Conservation (phyloP, 148 eudicot species). For the Diospyros kaki region DNA sequence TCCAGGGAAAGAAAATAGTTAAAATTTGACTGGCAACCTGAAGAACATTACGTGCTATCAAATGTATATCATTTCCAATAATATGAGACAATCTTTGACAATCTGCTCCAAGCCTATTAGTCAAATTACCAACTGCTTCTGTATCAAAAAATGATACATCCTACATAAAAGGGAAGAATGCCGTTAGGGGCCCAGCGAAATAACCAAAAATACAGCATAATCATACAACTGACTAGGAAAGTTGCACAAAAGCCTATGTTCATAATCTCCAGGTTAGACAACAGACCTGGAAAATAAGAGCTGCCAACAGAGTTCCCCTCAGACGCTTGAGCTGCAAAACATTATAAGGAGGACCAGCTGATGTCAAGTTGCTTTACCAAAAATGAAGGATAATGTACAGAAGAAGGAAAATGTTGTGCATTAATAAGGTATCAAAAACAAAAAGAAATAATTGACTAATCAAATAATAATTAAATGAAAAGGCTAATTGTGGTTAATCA, state of each 20-base stretch:
- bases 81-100: constrained; percentile 50
- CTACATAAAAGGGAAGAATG: constrained; percentile 28
- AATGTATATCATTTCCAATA: constrained; percentile 43
- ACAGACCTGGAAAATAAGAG: constrained; percentile 47
- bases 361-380: neutral
- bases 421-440: neutral
- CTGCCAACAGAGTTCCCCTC: constrained; percentile 38
- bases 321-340: constrained; percentile 42
- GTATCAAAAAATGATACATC: constrained; percentile 49
- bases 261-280: neutral
- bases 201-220: neutral
- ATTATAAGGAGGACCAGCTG: constrained; percentile 6
- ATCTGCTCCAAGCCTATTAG: constrained; percentile 55
- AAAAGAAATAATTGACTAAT: neutral
- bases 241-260: constrained; percentile 8
- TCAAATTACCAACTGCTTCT: constrained; percentile 52
- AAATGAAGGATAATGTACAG: neutral
- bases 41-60: constrained; percentile 40
- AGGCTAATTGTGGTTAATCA: too few relatives aligned
- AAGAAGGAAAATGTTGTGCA: neutral
- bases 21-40: constrained; percentile 26
- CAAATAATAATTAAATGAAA: neutral
- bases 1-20: neutral
- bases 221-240: neutral
- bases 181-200: neutral